Percentiles rank a stretch among this genome's conserved stretches.
Conservation (phyloP, 2,329 filamentous ascomycete genomes). For the Penicillium sp. region DNA sequence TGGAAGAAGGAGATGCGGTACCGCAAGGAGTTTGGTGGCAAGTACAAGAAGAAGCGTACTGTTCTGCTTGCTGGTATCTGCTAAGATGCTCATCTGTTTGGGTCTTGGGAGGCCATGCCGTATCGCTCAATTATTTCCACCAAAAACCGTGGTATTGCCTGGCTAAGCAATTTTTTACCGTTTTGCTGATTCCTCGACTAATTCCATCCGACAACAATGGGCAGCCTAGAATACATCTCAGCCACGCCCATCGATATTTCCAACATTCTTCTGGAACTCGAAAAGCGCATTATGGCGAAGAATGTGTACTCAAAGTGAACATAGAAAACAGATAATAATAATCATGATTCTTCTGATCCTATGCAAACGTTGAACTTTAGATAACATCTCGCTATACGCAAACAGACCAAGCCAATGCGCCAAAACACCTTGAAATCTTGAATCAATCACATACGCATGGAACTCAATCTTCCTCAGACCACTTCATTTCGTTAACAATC, state of each 20-base stretch:
- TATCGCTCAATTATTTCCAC: too few species aligned
- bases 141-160: too few species aligned
- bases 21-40: constrained; percentile 82
- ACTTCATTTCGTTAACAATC: constrained; percentile 2
- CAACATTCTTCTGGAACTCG: neutral
- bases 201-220: too few species aligned
- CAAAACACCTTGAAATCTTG: constrained; percentile 4
- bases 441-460: constrained; percentile 3
- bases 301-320: constrained; percentile 10
- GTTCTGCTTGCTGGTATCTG: constrained; percentile 73
- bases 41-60: constrained; percentile 91
- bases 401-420: constrained; percentile 3
- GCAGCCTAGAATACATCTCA: too few species aligned
- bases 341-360: constrained; percentile 10
- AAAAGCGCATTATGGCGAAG: constrained; percentile 4
- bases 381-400: constrained; percentile 13
- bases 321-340: constrained; percentile 16
- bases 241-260: too few species aligned
- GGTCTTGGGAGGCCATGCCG: neutral
- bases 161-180: too few species aligned
- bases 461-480: too few species aligned
- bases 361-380: constrained; percentile 8
- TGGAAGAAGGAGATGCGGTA: constrained; percentile 88
- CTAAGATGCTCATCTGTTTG: constrained; percentile 38
- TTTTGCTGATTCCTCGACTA: too few species aligned